Evolutionary conservation across 164 flowering plant genomes (phyloP).

Genomic region (Houttuynia cordata): DNA sequence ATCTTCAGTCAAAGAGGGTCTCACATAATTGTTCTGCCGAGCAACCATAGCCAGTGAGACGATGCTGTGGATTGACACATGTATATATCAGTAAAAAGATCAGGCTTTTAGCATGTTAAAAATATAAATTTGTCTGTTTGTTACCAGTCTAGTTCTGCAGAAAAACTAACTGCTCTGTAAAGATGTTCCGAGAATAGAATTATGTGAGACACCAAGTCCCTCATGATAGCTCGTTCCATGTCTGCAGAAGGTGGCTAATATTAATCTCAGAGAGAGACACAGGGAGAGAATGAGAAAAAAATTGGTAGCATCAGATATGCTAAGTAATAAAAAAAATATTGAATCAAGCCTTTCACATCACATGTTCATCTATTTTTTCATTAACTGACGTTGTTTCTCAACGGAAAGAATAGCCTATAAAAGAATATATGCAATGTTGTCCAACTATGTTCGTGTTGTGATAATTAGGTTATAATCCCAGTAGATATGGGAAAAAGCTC

Average conservation of each 20-base stretch:
- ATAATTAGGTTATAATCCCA: too few relatives aligned
- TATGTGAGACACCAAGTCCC: conserved; percentile 75
- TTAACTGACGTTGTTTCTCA: too few relatives aligned
- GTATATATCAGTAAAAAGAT: background rate
- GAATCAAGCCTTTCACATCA: too few relatives aligned
- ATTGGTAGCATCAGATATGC: too few relatives aligned
- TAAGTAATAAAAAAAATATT: too few relatives aligned
- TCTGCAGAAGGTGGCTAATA: conserved; percentile 24
- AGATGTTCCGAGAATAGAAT: conserved; percentile 48
- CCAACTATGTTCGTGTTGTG: too few relatives aligned
- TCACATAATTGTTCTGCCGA: conserved; percentile 79
- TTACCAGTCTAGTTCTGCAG: conserved; percentile 94
- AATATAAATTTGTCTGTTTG: background rate
- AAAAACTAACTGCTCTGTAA: conserved; percentile 62
- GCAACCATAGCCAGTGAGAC: conserved; percentile 83
- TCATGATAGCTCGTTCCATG: conserved; percentile 87
- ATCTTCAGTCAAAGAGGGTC: conserved; percentile 69
- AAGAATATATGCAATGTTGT: too few relatives aligned
- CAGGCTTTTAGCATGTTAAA: background rate
- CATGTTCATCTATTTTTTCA: too few relatives aligned
- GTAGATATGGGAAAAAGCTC: too few relatives aligned
- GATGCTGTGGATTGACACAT: conserved; percentile 25
- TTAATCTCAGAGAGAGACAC: too few relatives aligned
- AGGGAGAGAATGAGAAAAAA: background rate
- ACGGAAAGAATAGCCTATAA: too few relatives aligned